phyloP scores from a whole-genome alignment of 495 filamentous ascomycete species.

The Penicillium silybi region DNA sequence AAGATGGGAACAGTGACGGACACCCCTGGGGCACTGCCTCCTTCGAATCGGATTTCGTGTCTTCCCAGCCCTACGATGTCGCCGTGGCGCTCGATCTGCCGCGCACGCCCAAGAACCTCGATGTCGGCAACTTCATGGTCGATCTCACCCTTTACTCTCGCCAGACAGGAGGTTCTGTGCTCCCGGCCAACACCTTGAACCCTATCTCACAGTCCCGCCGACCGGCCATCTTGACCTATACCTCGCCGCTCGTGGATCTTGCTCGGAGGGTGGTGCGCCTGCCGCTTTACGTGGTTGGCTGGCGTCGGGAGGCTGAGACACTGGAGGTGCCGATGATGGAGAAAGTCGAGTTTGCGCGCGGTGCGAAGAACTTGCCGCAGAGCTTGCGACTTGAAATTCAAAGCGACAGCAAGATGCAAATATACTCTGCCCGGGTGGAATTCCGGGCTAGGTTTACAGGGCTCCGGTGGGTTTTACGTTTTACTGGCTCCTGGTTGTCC shows the following conservation, averaged over 20 bases:
- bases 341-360: slow-evolving; percentile 56
- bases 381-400: slow-evolving; percentile 64
- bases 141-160: slow-evolving; percentile 62
- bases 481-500: neutral
- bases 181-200: slow-evolving; percentile 21
- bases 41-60: slow-evolving; percentile 38
- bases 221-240: slow-evolving; percentile 64
- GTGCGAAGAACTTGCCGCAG: slow-evolving; percentile 53
- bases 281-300: slow-evolving; percentile 59
- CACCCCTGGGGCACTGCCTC: slow-evolving; percentile 42
- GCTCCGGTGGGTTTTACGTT: slow-evolving; percentile 48
- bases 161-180: slow-evolving; percentile 22
- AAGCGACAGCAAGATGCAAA: slow-evolving; percentile 59
- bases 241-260: slow-evolving; percentile 53
- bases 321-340: slow-evolving; percentile 73
- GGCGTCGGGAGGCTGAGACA: slow-evolving; percentile 48
- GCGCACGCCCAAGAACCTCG: slow-evolving; percentile 50
- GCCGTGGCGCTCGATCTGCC: slow-evolving; percentile 70
- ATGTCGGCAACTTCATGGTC: slow-evolving; percentile 88
- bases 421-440: slow-evolving; percentile 65
- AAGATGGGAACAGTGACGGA: slow-evolving; percentile 25
- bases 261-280: slow-evolving; percentile 48
- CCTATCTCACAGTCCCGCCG: slow-evolving; percentile 49
- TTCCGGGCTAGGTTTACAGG: slow-evolving; percentile 72
- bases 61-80: slow-evolving; percentile 60